Conservation (phyloP, 2,329 filamentous ascomycete species). For the Cladosporium sp. region DNA sequence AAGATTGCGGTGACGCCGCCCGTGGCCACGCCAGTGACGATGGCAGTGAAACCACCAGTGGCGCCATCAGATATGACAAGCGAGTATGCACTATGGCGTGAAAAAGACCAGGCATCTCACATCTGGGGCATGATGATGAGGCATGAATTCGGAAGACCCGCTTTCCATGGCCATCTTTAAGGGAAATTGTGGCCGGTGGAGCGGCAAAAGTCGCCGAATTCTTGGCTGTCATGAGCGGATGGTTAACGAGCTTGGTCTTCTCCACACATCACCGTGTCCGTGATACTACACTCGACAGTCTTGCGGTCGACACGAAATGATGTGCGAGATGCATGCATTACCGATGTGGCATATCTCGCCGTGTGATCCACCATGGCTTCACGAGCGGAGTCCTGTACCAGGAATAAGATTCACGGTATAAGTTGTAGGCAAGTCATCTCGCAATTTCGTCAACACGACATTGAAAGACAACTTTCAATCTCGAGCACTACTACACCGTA, state of each 20-base stretch:
- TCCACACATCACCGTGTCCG: neutral
- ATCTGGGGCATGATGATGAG: neutral
- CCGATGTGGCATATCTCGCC: neutral
- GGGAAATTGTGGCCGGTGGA: neutral
- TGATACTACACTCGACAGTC: neutral
- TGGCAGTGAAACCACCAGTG: too few species aligned
- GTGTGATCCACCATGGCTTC: neutral
- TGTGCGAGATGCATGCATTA: neutral
- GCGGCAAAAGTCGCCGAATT: neutral
- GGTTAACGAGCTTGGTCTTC: neutral
- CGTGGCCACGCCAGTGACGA: too few species aligned
- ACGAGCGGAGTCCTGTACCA: neutral
- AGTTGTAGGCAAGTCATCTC: neutral
- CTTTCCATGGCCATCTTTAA: neutral
- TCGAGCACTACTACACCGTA: neutral
- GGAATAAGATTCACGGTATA: neutral
- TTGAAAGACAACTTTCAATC: too few species aligned
- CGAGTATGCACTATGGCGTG: too few species aligned
- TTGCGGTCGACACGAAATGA: neutral
- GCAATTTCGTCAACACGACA: too few species aligned
- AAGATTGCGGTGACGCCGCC: too few species aligned
- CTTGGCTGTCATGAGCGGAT: neutral
- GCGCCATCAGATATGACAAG: too few species aligned
- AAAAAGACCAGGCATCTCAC: neutral
- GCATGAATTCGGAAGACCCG: neutral